Conservation (phyloP, 2,329 filamentous ascomycete species). For the Alternaria sp. region DNA sequence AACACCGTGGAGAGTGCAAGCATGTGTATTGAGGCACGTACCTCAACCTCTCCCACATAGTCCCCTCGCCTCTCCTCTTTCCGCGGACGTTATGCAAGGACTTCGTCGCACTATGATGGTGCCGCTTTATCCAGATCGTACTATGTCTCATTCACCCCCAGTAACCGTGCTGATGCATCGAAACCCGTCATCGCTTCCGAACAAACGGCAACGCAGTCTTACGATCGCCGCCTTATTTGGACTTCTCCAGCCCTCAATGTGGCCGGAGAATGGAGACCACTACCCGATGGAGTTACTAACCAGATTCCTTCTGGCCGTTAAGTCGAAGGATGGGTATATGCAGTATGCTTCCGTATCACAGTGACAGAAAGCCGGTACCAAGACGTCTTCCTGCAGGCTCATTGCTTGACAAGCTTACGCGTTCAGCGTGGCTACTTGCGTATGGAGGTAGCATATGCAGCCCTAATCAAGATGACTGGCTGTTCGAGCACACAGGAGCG, state of each 20-base stretch:
- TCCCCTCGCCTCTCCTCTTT: slow-evolving; percentile 32
- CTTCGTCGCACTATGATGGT: slow-evolving; percentile 22
- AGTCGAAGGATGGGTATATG: slow-evolving; percentile 7
- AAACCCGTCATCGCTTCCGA: slow-evolving; percentile 13
- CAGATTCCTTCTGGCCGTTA: slow-evolving; percentile 2
- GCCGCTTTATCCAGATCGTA: slow-evolving; percentile 21
- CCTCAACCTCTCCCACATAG: slow-evolving; percentile 16
- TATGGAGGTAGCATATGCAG: slow-evolving; percentile 3
- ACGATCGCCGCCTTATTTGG: slow-evolving; percentile 2
- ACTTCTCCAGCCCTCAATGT: neutral
- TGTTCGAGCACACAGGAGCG: slow-evolving; percentile 1
- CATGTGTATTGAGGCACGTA: slow-evolving; percentile 13
- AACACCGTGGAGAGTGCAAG: neutral
- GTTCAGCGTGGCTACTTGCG: slow-evolving; percentile 19
- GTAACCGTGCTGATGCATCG: slow-evolving; percentile 9
- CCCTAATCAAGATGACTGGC: slow-evolving; percentile 2
- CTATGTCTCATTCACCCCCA: slow-evolving; percentile 20
- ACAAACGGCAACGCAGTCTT: slow-evolving; percentile 1
- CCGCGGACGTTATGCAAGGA: slow-evolving; percentile 22
- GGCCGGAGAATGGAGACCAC: slow-evolving; percentile 4
- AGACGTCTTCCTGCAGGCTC: slow-evolving; percentile 28
- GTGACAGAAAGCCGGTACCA: slow-evolving; percentile 18
- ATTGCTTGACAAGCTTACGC: slow-evolving; percentile 38
- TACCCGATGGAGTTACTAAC: slow-evolving; percentile 3
- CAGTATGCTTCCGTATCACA: slow-evolving; percentile 18